Percentiles rank a stretch among this genome's conserved stretches.
phyloP scores from a whole-genome alignment of 2,329 filamentous ascomycete genomes.

The Trichophyton rubrum region DNA sequence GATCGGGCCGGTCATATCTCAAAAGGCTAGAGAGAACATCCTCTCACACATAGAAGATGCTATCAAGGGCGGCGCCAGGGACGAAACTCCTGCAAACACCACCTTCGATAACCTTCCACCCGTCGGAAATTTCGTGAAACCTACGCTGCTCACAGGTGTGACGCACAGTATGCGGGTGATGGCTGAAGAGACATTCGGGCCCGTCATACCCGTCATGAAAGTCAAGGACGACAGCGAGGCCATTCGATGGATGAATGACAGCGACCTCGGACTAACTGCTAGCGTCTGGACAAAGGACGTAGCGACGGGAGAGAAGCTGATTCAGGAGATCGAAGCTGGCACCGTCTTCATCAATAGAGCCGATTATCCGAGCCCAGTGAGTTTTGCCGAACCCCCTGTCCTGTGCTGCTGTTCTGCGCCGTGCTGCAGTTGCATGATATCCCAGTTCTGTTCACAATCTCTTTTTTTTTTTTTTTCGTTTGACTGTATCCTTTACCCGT shows the following conservation, averaged over 20 bases:
- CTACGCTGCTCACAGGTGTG: slow-evolving; percentile 67
- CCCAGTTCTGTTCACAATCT: not conserved
- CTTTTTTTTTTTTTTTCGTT: slow-evolving; percentile 5
- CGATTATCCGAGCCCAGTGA: slow-evolving; percentile 81
- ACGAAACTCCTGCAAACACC: slow-evolving; percentile 70
- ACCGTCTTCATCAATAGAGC: slow-evolving; percentile 94
- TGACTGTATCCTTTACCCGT: slow-evolving; percentile 7
- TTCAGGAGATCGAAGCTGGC: slow-evolving; percentile 73
- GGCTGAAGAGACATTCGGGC: slow-evolving; percentile 90
- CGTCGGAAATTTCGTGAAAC: slow-evolving; percentile 81
- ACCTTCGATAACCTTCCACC: slow-evolving; percentile 59
- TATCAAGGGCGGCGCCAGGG: slow-evolving; percentile 66
- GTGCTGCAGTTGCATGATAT: not conserved
- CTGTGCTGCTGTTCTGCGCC: not conserved
- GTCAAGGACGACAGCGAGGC: slow-evolving; percentile 73
- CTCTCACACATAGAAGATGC: slow-evolving; percentile 71
- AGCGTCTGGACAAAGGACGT: slow-evolving; percentile 94
- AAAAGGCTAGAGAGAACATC: slow-evolving; percentile 62
- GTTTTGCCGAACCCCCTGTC: slow-evolving; percentile 26
- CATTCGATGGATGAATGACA: slow-evolving; percentile 80
- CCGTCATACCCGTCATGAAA: slow-evolving; percentile 80
- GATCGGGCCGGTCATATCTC: slow-evolving; percentile 78
- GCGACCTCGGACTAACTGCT: slow-evolving; percentile 86
- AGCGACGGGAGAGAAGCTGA: slow-evolving; percentile 58
- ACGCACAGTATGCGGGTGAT: slow-evolving; percentile 78